Conservation (phyloP, 2,329 filamentous ascomycete species). For the Raffaelea ambrosiae region DNA sequence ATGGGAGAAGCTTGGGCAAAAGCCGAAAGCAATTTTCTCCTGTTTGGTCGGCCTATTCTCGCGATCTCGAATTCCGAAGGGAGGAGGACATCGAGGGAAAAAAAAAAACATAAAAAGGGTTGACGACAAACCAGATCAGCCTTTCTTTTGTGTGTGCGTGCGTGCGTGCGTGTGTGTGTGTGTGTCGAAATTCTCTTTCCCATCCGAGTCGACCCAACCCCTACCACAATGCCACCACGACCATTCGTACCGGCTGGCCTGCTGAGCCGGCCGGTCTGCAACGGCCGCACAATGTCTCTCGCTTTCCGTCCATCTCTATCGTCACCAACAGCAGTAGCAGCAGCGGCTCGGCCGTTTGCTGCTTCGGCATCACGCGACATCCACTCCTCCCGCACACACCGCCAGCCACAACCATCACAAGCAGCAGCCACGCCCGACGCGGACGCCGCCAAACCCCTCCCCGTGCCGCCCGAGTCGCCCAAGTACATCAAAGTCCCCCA, state of each 20-base stretch:
- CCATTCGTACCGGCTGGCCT: constrained; percentile 5
- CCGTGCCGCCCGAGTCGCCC: constrained; percentile 74
- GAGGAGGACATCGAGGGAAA: too few species aligned
- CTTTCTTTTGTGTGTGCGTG: too few species aligned
- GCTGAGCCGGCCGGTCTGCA: constrained; percentile 2
- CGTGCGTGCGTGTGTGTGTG: too few species aligned
- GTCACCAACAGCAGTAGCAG: background rate
- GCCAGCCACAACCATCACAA: too few species aligned
- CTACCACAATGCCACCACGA: constrained; percentile 9
- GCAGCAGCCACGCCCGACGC: too few species aligned
- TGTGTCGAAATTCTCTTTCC: background rate
- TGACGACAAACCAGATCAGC: too few species aligned
- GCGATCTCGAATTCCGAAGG: too few species aligned
- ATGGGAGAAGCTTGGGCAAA: background rate
- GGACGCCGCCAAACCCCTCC: too few species aligned
- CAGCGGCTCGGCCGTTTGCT: background rate
- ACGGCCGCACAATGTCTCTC: background rate
- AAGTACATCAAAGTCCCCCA: constrained; percentile 75
- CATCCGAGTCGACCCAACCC: background rate
- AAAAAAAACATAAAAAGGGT: too few species aligned
- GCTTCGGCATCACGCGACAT: background rate
- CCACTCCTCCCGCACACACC: too few species aligned
- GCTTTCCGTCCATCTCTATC: background rate
- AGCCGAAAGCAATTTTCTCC: background rate
- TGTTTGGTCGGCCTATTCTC: too few species aligned